Conservation (phyloP, 768 basidiomycete genomes). For the Mycena galericulata region DNA sequence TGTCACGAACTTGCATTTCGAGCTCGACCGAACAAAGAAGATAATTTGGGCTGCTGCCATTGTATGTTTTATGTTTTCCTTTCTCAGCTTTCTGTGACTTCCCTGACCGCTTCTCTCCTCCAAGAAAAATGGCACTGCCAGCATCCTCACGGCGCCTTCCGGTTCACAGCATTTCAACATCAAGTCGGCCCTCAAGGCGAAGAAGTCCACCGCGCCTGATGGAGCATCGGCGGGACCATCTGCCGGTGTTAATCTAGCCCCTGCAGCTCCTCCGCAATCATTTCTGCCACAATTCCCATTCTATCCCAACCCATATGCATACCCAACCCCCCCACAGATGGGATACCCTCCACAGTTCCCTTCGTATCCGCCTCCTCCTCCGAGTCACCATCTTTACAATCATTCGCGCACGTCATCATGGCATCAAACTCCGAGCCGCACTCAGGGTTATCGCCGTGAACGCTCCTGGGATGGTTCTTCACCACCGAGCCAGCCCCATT, state of each 20-base stretch:
- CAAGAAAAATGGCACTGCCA: not conserved
- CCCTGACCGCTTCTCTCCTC: not conserved
- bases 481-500: not conserved
- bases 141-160: too few relatives aligned
- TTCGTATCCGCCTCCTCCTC: not conserved
- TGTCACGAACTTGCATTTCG: not conserved
- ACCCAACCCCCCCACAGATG: not conserved
- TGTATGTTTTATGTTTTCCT: not conserved
- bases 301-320: not conserved
- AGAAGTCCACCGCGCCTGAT: too few relatives aligned
- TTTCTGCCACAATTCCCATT: not conserved
- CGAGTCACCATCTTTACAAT: not conserved
- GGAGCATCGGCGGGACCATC: not conserved
- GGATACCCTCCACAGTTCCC: not conserved
- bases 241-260: not conserved
- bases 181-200: too few relatives aligned
- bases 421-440: not conserved
- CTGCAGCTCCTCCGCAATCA: not conserved
- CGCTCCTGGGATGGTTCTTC: conserved; percentile 9
- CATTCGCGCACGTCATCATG: not conserved
- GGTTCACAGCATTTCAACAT: too few relatives aligned
- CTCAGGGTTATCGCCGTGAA: not conserved
- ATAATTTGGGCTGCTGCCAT: conserved; percentile 2
- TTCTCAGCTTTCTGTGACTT: not conserved
- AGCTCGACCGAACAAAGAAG: not conserved